Percentiles rank a stretch among this genome's conserved stretches.
These are phyloP conservation scores for Paramecium primaurelia DNA, from an alignment of 73 alveolate species.

Conservation along the genomic window DNA sequence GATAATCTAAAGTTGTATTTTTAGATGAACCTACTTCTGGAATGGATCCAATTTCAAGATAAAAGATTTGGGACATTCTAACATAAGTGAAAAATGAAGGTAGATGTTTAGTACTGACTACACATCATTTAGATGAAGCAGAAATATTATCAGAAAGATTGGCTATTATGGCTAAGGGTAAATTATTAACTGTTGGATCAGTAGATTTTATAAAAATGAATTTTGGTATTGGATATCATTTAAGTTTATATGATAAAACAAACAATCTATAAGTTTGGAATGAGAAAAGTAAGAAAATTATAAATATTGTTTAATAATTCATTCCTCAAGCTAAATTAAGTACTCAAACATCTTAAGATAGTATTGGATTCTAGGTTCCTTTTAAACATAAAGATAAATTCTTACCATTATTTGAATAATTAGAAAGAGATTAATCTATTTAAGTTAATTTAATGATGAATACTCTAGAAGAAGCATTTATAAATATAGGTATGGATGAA, in stretches of 20 bases:
- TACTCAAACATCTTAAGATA: conserved; percentile 55
- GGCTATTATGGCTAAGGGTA: conserved; percentile 86
- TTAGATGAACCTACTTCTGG: conserved; percentile 97
- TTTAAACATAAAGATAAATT: conserved; percentile 61
- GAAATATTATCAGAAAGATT: conserved; percentile 83
- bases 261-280: conserved; percentile 50
- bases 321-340: conserved; percentile 45
- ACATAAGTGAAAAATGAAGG: conserved; percentile 61
- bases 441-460: conserved; percentile 84
- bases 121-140: conserved; percentile 91
- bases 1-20: conserved; percentile 83
- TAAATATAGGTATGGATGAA: conserved; percentile 86
- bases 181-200: conserved; percentile 72
- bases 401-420: conserved; percentile 60
- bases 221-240: conserved; percentile 85
- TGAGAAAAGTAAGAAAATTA: conserved; percentile 14
- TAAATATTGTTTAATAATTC: conserved; percentile 14
- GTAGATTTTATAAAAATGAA: conserved; percentile 73
- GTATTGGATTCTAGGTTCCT: conserved; percentile 69
- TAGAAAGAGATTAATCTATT: conserved; percentile 49
- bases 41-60: conserved; percentile 92
- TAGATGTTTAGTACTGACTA: conserved; percentile 78
- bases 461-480: conserved; percentile 96
- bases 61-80: conserved; percentile 92
- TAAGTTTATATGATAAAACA: conserved; percentile 75